Base-by-base conservation (phyloP, 2,329 filamentous ascomycete genomes). In the Rhexocercosporidium sp. region DNA sequence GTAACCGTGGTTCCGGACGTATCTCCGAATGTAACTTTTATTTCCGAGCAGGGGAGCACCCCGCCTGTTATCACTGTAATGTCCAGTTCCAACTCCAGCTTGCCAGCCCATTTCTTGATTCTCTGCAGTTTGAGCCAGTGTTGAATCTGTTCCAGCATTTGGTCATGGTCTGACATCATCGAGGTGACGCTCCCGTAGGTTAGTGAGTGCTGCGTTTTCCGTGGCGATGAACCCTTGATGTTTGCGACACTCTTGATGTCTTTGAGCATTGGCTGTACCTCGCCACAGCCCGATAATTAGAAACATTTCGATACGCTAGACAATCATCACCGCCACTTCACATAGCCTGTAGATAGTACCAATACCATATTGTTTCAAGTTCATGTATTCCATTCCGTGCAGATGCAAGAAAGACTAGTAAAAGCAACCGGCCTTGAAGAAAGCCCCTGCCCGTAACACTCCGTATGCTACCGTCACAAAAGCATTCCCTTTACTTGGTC, bases 351-450 rank as follows among this genome's bases (percentile, higher is more conserved):
- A 46, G 25, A 46, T 31, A 29, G 12, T 20, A 63, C 31, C 49
- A 34, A 49, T 49, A 22, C 25, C 5, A 22, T 20, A 12, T 29
- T 25, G 18, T 59, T 72, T 60, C 66, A 71, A 72, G 69, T 74
- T 75, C 74, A 76, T 77, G 75, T 22, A 76, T 75, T 73, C 75
- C 76, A 77, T 76, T 73, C 75, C 74, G 71, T 77, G 75, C 73
- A 69, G 75, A 75, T 77, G 75, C 72, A 73, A 72, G 70, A 75
- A 77, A 73, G 71, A 74, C 76, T 71, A 74, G 72, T 74, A 72
- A 77, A 77, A 77, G 76, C 75, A 76, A 73, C 74, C 75, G 70
- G 75, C 74, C 74, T 74, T 60, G 69, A 73, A 72, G 44, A 70
- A 71, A 74, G 74, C 74, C 75, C 72, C 66, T 77, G 75, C 76